These are phyloP conservation scores for Aspergillus ibericus DNA, from an alignment of 2,329 filamentous ascomycete species.

Conservation along the genomic window DNA sequence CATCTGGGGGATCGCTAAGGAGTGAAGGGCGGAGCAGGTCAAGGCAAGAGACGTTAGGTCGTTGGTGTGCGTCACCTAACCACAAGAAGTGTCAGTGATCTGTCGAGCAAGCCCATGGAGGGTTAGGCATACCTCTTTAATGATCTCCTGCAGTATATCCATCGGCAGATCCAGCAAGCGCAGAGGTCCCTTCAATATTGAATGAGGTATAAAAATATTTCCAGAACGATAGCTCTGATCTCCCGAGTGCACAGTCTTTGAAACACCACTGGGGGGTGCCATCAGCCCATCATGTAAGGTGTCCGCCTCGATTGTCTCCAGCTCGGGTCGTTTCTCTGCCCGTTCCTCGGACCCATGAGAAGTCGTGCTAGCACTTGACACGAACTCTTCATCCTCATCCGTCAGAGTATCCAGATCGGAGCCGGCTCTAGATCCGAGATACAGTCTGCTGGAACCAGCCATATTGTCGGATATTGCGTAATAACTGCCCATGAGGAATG, in stretches of 20 bases:
- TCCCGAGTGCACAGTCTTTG: not conserved
- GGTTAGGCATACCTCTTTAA: constrained; percentile 63
- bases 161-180: constrained; percentile 72
- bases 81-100: not conserved
- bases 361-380: constrained; percentile 29
- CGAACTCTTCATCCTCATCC: constrained; percentile 33
- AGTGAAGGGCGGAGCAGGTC: constrained; percentile 75
- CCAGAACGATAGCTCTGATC: constrained; percentile 1
- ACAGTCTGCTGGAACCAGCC: constrained; percentile 26
- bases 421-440: constrained; percentile 24
- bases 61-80: constrained; percentile 74
- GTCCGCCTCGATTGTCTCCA: constrained; percentile 3
- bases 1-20: constrained; percentile 72
- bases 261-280: not conserved
- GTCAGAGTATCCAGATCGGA: constrained; percentile 26
- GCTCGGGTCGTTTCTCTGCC: constrained; percentile 7
- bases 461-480: constrained; percentile 19
- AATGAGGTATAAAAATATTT: not conserved
- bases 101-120: not conserved
- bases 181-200: constrained; percentile 53
- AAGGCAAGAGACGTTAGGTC: constrained; percentile 76
- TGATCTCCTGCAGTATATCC: constrained; percentile 74
- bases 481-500: not conserved
- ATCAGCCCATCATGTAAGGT: not conserved
- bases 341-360: constrained; percentile 21